Conservation (phyloP, 116 monocot species). For the Phalaenopsis hybrid region DNA sequence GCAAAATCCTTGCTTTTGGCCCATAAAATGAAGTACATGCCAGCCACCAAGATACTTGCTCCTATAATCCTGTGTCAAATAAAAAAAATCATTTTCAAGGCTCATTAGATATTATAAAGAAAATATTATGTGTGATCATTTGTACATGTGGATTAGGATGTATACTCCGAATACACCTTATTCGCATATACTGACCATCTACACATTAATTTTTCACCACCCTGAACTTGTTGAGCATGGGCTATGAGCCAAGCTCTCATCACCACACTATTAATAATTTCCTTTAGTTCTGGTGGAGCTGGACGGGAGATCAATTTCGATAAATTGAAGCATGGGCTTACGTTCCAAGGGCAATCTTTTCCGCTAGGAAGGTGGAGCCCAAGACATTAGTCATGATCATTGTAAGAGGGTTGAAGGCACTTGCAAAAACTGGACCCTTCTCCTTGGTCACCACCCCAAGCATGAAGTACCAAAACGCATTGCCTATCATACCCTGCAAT, state of each 20-base stretch:
- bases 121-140: too few species aligned
- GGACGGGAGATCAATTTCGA: too few species aligned
- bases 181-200: too few species aligned
- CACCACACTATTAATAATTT: too few species aligned
- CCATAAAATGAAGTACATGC: constrained; percentile 34
- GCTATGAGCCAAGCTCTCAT: too few species aligned
- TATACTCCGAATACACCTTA: too few species aligned
- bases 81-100: too few species aligned
- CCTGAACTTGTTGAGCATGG: too few species aligned
- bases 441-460: constrained; percentile 77
- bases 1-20: constrained; percentile 26
- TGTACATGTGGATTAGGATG: too few species aligned
- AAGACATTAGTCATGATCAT: constrained; percentile 68
- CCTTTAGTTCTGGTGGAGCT: too few species aligned
- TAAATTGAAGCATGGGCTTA: background rate
- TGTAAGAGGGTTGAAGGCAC: constrained; percentile 85
- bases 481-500: constrained; percentile 70
- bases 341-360: constrained; percentile 71
- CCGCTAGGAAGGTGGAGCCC: constrained; percentile 57
- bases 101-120: too few species aligned
- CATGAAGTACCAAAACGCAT: constrained; percentile 69
- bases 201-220: too few species aligned
- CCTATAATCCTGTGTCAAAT: constrained; percentile 17
- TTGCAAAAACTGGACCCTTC: constrained; percentile 83
- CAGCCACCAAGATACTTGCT: constrained; percentile 27